Evolutionary conservation across 2,329 filamentous ascomycete species (phyloP).

Genomic region (Pyricularia sp.): DNA sequence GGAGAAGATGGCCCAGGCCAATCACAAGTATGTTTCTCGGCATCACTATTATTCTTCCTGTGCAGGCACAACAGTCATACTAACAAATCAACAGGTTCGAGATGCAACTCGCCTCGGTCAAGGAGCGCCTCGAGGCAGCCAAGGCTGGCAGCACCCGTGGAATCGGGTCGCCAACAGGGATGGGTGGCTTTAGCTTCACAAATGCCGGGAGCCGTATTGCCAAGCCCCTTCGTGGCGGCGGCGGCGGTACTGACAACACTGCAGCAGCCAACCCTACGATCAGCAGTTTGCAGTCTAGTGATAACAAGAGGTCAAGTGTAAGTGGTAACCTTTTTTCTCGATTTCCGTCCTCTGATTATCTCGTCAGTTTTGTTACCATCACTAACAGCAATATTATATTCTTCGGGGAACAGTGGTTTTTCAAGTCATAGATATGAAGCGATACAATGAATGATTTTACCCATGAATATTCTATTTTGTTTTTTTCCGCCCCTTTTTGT

Average conservation of each 20-base stretch:
- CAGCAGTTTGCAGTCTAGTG: conserved; percentile 48
- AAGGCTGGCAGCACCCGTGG: conserved; percentile 86
- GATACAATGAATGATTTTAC: conserved; percentile 2
- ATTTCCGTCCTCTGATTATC: neutral
- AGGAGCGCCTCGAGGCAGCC: conserved; percentile 92
- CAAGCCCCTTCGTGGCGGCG: conserved; percentile 58
- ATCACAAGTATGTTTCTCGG: conserved; percentile 69
- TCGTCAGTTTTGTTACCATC: neutral
- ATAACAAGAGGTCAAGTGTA: conserved; percentile 56
- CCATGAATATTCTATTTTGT: neutral
- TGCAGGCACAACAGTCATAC: neutral
- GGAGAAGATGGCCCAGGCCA: conserved; percentile 94
- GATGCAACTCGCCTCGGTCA: conserved; percentile 91
- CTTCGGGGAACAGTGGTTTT: conserved; percentile 3
- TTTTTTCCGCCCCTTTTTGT: neutral
- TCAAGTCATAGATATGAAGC: conserved; percentile 4
- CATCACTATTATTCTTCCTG: conserved; percentile 6
- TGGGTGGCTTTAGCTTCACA: conserved; percentile 63
- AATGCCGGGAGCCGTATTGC: conserved; percentile 57
- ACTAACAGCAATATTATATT: conserved; percentile 9
- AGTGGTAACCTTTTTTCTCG: neutral
- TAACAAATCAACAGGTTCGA: conserved; percentile 63
- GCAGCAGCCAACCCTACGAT: conserved; percentile 45
- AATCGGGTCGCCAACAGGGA: conserved; percentile 52
- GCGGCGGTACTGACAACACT: conserved; percentile 33